Percentiles rank a stretch among this genome's conserved stretches.
phyloP scores from a whole-genome alignment of 2,329 filamentous ascomycete genomes.

The Decorospora gaudefroyi region DNA sequence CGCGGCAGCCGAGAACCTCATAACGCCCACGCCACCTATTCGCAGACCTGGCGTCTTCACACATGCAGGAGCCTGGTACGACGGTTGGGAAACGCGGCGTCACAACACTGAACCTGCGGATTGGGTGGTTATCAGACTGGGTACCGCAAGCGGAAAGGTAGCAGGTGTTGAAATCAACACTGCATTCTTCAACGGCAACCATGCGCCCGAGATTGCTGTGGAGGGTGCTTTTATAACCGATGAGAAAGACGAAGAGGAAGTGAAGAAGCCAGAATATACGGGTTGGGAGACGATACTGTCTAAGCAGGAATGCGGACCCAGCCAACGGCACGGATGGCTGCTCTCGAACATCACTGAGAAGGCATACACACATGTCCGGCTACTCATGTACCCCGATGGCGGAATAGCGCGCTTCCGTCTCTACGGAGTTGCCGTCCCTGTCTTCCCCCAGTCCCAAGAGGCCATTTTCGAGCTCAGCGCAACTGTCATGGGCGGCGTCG shows the following conservation, averaged over 20 bases:
- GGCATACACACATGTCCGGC: slow-evolving; percentile 75
- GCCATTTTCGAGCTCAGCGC: slow-evolving; percentile 76
- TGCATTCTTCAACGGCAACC: slow-evolving; percentile 79
- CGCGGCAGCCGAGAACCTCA: slow-evolving; percentile 62
- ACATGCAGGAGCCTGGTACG: slow-evolving; percentile 66
- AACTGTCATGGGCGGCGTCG: slow-evolving; percentile 77
- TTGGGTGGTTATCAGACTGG: slow-evolving; percentile 63
- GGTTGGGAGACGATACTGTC: slow-evolving; percentile 73
- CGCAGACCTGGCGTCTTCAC: slow-evolving; percentile 63
- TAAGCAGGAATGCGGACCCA: slow-evolving; percentile 73
- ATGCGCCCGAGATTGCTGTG: slow-evolving; percentile 77
- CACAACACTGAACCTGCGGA: slow-evolving; percentile 63
- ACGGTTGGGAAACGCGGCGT: slow-evolving; percentile 66
- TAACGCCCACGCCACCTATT: slow-evolving; percentile 60
- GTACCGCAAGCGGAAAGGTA: slow-evolving; percentile 70
- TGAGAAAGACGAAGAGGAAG: slow-evolving; percentile 63
- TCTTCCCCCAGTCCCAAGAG: slow-evolving; percentile 69
- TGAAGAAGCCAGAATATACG: slow-evolving; percentile 50
- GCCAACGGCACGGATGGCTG: slow-evolving; percentile 73
- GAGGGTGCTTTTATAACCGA: slow-evolving; percentile 68
- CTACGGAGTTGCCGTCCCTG: slow-evolving; percentile 74
- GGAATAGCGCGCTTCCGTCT: slow-evolving; percentile 81
- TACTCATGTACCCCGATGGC: slow-evolving; percentile 86
- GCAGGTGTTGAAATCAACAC: slow-evolving; percentile 80
- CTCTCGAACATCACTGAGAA: slow-evolving; percentile 61